Evolutionary conservation across 1,139 yeast genomes (phyloP).

Genomic region (Pichia sp.): DNA sequence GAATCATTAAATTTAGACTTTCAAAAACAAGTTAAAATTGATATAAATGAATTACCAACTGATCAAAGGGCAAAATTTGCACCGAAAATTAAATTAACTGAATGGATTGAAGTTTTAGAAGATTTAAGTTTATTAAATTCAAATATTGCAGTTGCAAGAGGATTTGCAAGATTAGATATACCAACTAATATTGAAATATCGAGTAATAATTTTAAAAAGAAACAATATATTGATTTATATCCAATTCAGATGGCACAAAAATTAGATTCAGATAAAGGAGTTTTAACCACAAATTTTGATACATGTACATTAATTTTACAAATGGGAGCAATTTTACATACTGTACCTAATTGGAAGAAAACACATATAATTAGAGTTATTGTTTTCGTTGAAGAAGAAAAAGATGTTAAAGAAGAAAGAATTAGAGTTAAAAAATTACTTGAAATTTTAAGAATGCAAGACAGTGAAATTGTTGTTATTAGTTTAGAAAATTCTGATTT

Average conservation of each 20-base stretch:
- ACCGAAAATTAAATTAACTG: constrained; percentile 58
- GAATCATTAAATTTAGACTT: no score
- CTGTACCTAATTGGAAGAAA: constrained; percentile 88
- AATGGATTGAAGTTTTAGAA: constrained; percentile 91
- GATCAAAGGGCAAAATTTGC: constrained; percentile 66
- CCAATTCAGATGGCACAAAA: constrained; percentile 92
- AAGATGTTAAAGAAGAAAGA: constrained; percentile 67
- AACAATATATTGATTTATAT: constrained; percentile 72
- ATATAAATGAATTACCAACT: constrained; percentile 55
- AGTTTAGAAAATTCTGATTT: constrained; percentile 59
- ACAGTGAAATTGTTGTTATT: constrained; percentile 64
- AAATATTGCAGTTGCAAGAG: constrained; percentile 90
- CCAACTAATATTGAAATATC: constrained; percentile 23
- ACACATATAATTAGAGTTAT: constrained; percentile 71
- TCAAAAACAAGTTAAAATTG: constrained; percentile 22
- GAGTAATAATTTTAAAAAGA: no score
- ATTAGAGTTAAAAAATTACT: constrained; percentile 55
- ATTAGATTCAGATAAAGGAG: constrained; percentile 56
- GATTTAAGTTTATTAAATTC: constrained; percentile 90
- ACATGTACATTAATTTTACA: constrained; percentile 90
- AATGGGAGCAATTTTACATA: constrained; percentile 82
- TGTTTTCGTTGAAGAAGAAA: constrained; percentile 75
- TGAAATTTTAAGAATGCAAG: constrained; percentile 68
- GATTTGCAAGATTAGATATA: constrained; percentile 53
- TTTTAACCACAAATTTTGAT: constrained; percentile 83